Evolutionary conservation across 306 rosid species (phyloP), one percentile per base, ranked within the genome.

Genomic region (Rosa persica): DNA sequence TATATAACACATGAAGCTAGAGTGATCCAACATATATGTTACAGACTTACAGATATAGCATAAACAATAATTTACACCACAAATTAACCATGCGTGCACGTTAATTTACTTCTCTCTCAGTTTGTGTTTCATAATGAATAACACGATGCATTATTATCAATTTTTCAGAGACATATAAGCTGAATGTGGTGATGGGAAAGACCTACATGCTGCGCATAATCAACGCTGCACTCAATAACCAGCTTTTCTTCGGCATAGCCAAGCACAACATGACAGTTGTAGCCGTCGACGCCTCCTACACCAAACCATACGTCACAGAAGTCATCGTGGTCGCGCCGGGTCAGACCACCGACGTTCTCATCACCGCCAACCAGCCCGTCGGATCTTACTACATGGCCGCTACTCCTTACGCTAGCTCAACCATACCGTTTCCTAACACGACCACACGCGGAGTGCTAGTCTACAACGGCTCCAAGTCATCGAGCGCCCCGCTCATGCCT

Each of bases 331-430:
- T 82, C 0, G 85, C 90, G 1, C 97, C 97, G 0, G 94, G 97
- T 40, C 94, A 91, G 60, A 93, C 97, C 44, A 75, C 62, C 1
- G 94, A 91, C 19, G 92, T 84, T 5, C 89, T 93, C 30, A 4
- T 91, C 15, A 77, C 3, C 2, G 71, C 92, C 1, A 78, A 91
- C 79, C 87, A 85, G 46, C 44, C 22, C 0, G 60, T 39, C 3
- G 88, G 79, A 0, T 91, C 96, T 1, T 93, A 93, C 54, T 89
- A 88, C 88, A 91, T 91, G 93, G 97, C 86, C 0, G 91, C 84
- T 12, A 44, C 77, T 12, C 83, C 90, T 0, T 90, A 91, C 65
- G 16, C 67, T 3, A 13, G 19, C 34, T 20, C 42, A 0, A 1
- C 3, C 5, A 19, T 81, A 0, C 0, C 0, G 0, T 34, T 67